Evolutionary conservation across 805 yeast genomes (phyloP).

Genomic region (Wickerhamomyces ciferrii): DNA sequence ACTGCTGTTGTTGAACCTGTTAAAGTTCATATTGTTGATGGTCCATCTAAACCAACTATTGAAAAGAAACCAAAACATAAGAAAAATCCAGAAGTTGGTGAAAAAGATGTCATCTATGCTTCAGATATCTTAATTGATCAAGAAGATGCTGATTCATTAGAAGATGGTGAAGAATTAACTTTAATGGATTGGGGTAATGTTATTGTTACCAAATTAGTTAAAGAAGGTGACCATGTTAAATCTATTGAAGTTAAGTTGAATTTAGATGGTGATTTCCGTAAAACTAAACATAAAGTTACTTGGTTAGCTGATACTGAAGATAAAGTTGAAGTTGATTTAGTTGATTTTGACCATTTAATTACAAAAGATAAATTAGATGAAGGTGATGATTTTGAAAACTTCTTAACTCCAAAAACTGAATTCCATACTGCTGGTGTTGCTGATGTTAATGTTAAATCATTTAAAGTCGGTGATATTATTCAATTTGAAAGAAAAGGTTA

Average conservation of each 20-base stretch:
- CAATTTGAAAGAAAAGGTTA: constrained; percentile 98
- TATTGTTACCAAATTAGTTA: constrained; percentile 65
- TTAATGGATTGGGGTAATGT: constrained; percentile 99
- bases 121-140: constrained; percentile 73
- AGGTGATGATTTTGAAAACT: constrained; percentile 89
- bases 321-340: constrained; percentile 67
- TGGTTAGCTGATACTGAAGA: constrained; percentile 88
- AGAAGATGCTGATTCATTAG: constrained; percentile 71
- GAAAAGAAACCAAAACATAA: constrained; percentile 91
- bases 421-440: constrained; percentile 76
- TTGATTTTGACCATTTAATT: constrained; percentile 91
- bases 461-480: constrained; percentile 82
- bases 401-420: constrained; percentile 81
- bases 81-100: constrained; percentile 89
- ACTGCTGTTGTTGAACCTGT: constrained; percentile 80
- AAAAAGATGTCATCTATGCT: constrained; percentile 67
- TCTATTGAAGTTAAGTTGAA: constrained; percentile 74
- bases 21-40: constrained; percentile 58
- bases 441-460: constrained; percentile 68
- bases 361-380: constrained; percentile 94
- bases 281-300: constrained; percentile 89
- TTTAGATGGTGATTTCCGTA: constrained; percentile 95
- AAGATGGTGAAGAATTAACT: constrained; percentile 89
- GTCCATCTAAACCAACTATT: constrained; percentile 53
- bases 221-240: constrained; percentile 52